A percentile compares a stretch with the other conserved stretches of the same genome.
phyloP scores from a whole-genome alignment of 1,284 basidiomycete species.

The Tilletia indica region DNA sequence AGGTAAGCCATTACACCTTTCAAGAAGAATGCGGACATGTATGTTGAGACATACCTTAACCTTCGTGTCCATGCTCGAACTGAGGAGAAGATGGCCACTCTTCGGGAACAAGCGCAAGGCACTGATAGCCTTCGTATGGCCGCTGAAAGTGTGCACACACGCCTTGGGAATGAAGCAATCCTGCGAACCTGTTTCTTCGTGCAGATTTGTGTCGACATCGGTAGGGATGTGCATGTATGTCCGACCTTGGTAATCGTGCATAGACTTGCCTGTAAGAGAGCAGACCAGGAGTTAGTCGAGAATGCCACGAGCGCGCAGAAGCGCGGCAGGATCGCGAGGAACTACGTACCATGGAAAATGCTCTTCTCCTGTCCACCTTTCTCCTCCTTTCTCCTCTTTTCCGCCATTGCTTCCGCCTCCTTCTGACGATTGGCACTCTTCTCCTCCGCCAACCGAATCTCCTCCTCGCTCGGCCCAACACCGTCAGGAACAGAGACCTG shows the following conservation, averaged over 20 bases:
- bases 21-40: not conserved
- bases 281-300: not conserved
- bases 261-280: constrained; percentile 68
- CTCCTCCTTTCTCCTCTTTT: constrained; percentile 76
- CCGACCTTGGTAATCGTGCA: constrained; percentile 95
- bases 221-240: constrained; percentile 94
- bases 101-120: constrained; percentile 86
- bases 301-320: too few species aligned
- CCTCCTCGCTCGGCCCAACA: constrained; percentile 61
- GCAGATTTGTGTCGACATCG: constrained; percentile 65
- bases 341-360: constrained; percentile 76
- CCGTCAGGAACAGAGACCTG: constrained; percentile 57
- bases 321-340: not conserved
- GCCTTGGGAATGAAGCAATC: constrained; percentile 91
- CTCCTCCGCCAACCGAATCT: constrained; percentile 65
- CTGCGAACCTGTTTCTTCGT: constrained; percentile 76
- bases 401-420: constrained; percentile 61
- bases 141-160: constrained; percentile 96
- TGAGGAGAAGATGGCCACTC: constrained; percentile 87
- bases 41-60: constrained; percentile 71
- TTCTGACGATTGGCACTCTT: constrained; percentile 67
- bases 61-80: constrained; percentile 96
- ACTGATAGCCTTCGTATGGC: constrained; percentile 95
- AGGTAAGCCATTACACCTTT: not conserved
- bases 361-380: constrained; percentile 81